Conservation (phyloP, 176 grass and related monocot genomes). For the Pontederia paniculata region DNA sequence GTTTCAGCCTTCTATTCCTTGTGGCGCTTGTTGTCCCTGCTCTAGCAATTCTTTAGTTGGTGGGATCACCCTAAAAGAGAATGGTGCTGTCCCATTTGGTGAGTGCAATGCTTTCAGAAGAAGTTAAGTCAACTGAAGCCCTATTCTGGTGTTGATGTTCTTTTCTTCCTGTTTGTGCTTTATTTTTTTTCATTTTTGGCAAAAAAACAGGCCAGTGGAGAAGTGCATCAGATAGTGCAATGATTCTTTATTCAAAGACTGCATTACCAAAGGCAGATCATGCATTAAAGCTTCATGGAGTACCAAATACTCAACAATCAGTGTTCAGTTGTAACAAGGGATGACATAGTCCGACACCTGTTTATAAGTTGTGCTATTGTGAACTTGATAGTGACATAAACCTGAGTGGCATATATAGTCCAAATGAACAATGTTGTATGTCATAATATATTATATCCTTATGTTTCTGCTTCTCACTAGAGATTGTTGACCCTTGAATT, state of each 20-base stretch:
- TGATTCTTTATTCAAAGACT: background rate
- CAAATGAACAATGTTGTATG: no score
- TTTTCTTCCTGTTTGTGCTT: background rate
- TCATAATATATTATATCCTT: no score
- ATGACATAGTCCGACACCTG: no score
- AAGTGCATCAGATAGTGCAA: background rate
- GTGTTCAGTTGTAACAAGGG: no score
- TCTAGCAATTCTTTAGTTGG: constrained; percentile 20
- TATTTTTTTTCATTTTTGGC: background rate
- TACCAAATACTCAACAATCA: background rate
- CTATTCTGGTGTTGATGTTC: background rate
- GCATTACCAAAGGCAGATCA: background rate
- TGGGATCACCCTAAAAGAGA: background rate
- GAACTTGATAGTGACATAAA: no score
- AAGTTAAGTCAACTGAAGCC: background rate
- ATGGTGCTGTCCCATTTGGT: background rate
- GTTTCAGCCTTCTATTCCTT: constrained; percentile 83
- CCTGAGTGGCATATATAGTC: no score
- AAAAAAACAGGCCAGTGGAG: background rate
- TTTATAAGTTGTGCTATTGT: no score
- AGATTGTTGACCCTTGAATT: no score
- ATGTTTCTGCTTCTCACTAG: no score
- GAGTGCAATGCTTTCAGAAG: no score
- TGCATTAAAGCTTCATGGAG: background rate
- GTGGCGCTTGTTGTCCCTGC: constrained; percentile 88